These are phyloP conservation scores for Populus hybrid DNA, from an alignment of 441 rosid genomes.

Conservation along the genomic window DNA sequence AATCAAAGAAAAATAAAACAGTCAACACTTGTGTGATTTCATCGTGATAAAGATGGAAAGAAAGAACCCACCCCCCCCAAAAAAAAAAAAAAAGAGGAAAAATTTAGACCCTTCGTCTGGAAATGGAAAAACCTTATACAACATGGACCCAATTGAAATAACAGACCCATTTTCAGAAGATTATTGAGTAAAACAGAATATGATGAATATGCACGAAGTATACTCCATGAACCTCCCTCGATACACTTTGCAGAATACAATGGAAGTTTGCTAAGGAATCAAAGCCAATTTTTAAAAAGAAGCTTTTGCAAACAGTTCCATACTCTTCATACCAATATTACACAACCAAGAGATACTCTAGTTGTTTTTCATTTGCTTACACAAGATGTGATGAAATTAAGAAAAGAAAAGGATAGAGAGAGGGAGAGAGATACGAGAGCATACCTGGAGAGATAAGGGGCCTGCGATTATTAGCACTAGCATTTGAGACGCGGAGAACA, in stretches of 20 bases:
- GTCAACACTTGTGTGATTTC: not conserved
- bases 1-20: not conserved
- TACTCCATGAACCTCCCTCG: not conserved
- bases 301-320: not conserved
- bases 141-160: not conserved
- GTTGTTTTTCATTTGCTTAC: not conserved
- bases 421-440: not conserved
- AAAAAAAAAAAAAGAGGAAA: not conserved
- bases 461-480: slow-evolving; percentile 46
- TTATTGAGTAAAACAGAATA: too few relatives aligned
- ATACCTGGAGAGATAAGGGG: slow-evolving; percentile 57
- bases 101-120: not conserved
- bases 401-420: not conserved
- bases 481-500: slow-evolving; percentile 35
- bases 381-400: not conserved
- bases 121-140: not conserved
- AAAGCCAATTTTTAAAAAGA: not conserved
- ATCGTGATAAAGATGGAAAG: not conserved
- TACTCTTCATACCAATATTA: not conserved
- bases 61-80: not conserved
- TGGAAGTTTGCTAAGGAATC: not conserved
- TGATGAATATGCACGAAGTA: too few relatives aligned
- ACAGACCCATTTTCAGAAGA: not conserved
- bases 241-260: not conserved
- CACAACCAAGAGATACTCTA: too few relatives aligned